Base-by-base conservation (phyloP, 257 asterid species). In the Solanum rostratum region DNA sequence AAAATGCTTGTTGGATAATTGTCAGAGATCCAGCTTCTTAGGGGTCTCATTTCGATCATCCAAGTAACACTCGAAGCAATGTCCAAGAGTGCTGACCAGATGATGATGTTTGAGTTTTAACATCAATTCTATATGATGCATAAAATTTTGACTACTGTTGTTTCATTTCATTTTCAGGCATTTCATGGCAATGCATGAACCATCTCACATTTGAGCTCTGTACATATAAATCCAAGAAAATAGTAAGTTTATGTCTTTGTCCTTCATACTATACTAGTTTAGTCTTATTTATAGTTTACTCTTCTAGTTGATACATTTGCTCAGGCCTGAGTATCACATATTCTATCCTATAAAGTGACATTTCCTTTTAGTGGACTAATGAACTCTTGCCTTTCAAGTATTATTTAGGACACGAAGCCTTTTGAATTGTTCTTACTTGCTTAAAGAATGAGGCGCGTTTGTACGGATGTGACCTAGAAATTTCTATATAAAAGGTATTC, bases 21-120 rank as follows among this genome's bases (percentile, higher is more conserved):
- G 94, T 95, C 97, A 6, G 97, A 95, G 85, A 88, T 90, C 97
- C 95, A 95, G 91, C 90, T 91, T 39, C 45, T 39, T 88, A 93
- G 86, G 89, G 87, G 0, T 33, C 3, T 5, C 91, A 66, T 91
- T 92, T 6, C 95, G 92, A 88, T 94, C 99, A 80, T 96, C 98
- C 90, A 91, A 89, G 90, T 88, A 83, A 85, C 90, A 93, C 89
- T 92, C 98, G 7, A 96, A 93, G 92, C 99, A 96, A 88, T 94
- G 98, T 65, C 99, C 99, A 66, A 94, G 93, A 85, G 96, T 88
- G 79, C 97, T 93, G 81, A 88, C 96, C 90, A 96, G 86, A 86
- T 96, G 92, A 29, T 87, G 97, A 80, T 96, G 95, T 73, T 97
- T 92, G 79, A 96, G 96, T 87, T 93, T 96, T 0, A 95, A 92